Evolutionary conservation across 148 eudicot species (phyloP).

Genomic region (Rhododendron ovatum): DNA sequence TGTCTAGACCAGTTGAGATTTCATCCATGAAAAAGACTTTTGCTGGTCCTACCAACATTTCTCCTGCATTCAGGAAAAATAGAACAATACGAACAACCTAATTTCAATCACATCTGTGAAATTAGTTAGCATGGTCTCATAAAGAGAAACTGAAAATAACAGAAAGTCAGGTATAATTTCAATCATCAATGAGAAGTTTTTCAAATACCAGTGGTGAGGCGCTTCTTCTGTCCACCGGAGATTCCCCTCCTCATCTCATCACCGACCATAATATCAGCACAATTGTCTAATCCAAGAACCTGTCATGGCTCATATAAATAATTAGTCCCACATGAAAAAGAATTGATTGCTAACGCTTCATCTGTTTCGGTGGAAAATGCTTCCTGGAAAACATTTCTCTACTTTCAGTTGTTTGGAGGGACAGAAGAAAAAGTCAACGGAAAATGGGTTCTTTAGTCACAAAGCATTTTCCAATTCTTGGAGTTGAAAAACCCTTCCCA

Average conservation of each 20-base stretch:
- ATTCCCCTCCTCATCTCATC: conserved; percentile 49
- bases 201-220: conserved; percentile 33
- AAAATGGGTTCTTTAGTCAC: not conserved
- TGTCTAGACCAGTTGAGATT: conserved; percentile 45
- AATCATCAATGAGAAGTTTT: not conserved
- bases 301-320: not conserved
- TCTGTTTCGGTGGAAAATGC: not conserved
- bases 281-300: conserved; percentile 37
- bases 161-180: not conserved
- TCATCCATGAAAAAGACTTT: conserved; percentile 47
- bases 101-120: not conserved
- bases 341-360: not conserved
- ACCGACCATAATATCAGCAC: conserved; percentile 41
- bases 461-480: not conserved
- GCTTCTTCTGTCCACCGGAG: conserved; percentile 49
- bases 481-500: not conserved
- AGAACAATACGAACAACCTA: not conserved
- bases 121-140: not conserved
- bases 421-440: not conserved
- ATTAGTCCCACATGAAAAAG: not conserved
- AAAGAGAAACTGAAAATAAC: not conserved
- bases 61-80: conserved; percentile 19
- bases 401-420: not conserved
- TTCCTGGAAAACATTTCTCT: not conserved
- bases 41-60: conserved; percentile 50